Percentiles rank a stretch among this genome's conserved stretches.
Evolutionary conservation across 2,329 filamentous ascomycete species (phyloP).

Genomic region (Aspergillus caelatus): DNA sequence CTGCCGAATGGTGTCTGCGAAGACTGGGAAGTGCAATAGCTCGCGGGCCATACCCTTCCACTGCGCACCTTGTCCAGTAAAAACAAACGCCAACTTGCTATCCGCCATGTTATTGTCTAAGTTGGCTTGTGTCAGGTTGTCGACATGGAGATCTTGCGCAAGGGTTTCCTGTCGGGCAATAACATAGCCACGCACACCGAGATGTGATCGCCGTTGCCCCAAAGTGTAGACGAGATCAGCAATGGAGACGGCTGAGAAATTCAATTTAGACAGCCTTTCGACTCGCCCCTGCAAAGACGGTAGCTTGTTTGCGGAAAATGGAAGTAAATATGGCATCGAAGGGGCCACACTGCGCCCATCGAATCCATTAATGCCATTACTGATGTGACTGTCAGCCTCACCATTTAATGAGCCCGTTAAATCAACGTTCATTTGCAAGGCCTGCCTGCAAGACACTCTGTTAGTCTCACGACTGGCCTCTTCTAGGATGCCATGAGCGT

Average conservation of each 20-base stretch:
- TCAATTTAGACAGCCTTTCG: neutral
- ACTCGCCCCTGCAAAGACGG: neutral
- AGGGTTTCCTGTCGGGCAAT: neutral
- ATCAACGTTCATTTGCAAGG: neutral
- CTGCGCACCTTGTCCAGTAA: slow-evolving; percentile 27
- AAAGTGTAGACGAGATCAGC: slow-evolving; percentile 1
- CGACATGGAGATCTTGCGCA: no score
- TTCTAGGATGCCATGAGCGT: slow-evolving; percentile 24
- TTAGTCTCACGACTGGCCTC: no score
- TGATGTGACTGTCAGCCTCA: neutral
- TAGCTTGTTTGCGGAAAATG: neutral
- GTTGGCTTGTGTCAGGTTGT: neutral
- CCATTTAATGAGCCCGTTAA: neutral
- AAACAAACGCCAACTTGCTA: slow-evolving; percentile 17
- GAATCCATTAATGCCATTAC: neutral
- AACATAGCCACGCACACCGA: slow-evolving; percentile 11
- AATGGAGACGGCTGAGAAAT: neutral
- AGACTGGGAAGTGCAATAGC: slow-evolving; percentile 24
- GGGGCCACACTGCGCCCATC: no score
- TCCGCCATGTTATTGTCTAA: neutral
- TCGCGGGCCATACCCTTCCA: slow-evolving; percentile 20
- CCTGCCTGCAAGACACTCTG: neutral
- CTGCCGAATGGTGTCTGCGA: slow-evolving; percentile 13
- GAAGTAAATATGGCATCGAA: neutral
- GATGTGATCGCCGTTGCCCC: slow-evolving; percentile 12